Evolutionary conservation across 1,139 yeast species (phyloP), one percentile per base, ranked within the genome.

Genomic region (Yamadazyma spencermartinsiae): DNA sequence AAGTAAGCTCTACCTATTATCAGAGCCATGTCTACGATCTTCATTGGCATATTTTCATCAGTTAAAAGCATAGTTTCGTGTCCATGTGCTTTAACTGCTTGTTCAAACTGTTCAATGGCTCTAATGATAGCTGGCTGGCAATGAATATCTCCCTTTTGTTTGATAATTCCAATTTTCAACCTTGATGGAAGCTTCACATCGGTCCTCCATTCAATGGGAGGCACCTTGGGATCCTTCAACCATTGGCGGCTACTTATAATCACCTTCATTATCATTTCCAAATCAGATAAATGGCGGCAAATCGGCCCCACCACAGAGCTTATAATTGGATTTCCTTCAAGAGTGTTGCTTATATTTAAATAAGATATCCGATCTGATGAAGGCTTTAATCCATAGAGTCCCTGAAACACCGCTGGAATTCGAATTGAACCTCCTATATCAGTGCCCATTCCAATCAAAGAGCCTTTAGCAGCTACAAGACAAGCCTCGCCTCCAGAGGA

Each of bases 401-500:
- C 86, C 32, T 79, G 72, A 54, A 72, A 82, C 0, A 86, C 86
- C 20, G 88, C 84, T 2, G 90, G 90, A 9, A 73, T 78, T 52
- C 90, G 72, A 45, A 83, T 79, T 2, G 85, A 78, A 1, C 90
- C 90, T 42, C 89, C 90, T 48, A 83, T 82, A 57, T 83, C 90
- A 31, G 84, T 76, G 17, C 89, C 89, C 38, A 83, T 68, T 33
- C 89, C 89, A 29, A 82, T 44, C 2, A 78, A 67, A 23, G 86
- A 76, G 8, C 80, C 86, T 35, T 77, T 80, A 58, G 79, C 74
- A 1, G 74, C 78, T 33, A 79, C 76, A 46, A 79, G 56, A 1
- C 87, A 76, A 48, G 88, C 87, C 56, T 82, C 89, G 46, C 90
- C 90, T 19, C 85, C 80, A 2, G 87, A 80, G 0, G 87, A 80